Conservation (phyloP, 768 basidiomycete genomes). For the Hericium erinaceus region DNA sequence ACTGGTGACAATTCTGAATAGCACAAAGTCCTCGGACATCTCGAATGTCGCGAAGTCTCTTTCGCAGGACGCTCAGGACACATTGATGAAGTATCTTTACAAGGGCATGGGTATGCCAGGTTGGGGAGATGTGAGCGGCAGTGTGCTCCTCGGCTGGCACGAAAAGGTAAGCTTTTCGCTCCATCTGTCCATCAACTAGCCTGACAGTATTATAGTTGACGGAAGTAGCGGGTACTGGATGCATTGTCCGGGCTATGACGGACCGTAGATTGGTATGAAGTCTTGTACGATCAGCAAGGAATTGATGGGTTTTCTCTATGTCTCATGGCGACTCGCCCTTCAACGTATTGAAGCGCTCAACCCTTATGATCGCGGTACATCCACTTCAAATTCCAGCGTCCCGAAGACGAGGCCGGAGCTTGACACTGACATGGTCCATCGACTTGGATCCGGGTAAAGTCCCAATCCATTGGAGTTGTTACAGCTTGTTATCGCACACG, state of each 20-base stretch:
- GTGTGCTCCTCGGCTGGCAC: slow-evolving; percentile 82
- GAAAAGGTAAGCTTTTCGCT: slow-evolving; percentile 63
- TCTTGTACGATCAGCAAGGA: neutral
- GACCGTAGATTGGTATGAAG: slow-evolving; percentile 51
- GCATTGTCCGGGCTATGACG: slow-evolving; percentile 84
- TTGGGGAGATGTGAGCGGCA: slow-evolving; percentile 54
- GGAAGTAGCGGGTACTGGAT: slow-evolving; percentile 88
- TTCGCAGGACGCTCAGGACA: slow-evolving; percentile 71
- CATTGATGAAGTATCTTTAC: slow-evolving; percentile 96
- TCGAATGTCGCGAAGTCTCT: slow-evolving; percentile 63
- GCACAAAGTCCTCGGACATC: slow-evolving; percentile 86
- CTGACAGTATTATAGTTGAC: slow-evolving; percentile 50
- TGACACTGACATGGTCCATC: no score
- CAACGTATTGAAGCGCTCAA: no score
- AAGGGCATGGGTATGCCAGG: slow-evolving; percentile 80
- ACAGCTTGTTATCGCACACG: no score
- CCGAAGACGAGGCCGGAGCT: no score
- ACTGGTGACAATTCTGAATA: slow-evolving; percentile 85
- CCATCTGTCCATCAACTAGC: no score
- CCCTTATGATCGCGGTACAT: no score
- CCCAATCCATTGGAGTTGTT: no score
- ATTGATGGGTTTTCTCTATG: neutral
- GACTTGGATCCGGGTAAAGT: no score
- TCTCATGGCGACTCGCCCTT: no score
- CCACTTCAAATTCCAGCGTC: no score